phyloP scores from a whole-genome alignment of 2,329 filamentous ascomycete species.

The Xylariaceae sp. region DNA sequence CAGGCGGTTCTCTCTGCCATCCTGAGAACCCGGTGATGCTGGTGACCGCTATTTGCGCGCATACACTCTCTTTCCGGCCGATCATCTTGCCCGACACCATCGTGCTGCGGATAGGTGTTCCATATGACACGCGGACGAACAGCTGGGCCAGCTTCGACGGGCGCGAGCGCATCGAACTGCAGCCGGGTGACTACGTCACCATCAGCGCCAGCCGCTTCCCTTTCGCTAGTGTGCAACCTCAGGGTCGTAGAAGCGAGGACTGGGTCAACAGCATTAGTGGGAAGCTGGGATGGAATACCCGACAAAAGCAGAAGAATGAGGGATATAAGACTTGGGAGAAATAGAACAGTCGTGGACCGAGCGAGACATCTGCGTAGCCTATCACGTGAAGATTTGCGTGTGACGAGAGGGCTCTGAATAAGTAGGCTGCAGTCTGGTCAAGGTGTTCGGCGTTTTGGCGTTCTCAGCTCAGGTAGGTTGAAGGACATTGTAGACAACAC shows the following conservation, averaged over 20 bases:
- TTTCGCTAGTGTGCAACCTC: slow-evolving; percentile 71
- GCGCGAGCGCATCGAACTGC: slow-evolving; percentile 75
- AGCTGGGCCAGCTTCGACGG: slow-evolving; percentile 99
- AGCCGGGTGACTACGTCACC: slow-evolving; percentile 78
- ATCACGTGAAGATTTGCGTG: too few species aligned
- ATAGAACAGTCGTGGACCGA: too few species aligned
- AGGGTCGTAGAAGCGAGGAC: slow-evolving; percentile 67
- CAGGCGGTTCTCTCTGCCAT: slow-evolving; percentile 91
- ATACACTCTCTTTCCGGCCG: slow-evolving; percentile 92
- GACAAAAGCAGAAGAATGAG: slow-evolving; percentile 69
- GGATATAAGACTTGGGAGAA: slow-evolving; percentile 46
- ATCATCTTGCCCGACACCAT: slow-evolving; percentile 96
- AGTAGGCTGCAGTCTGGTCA: too few species aligned
- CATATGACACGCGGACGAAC: slow-evolving; percentile 82
- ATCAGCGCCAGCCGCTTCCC: slow-evolving; percentile 77
- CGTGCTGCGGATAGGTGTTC: slow-evolving; percentile 87
- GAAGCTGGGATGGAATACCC: slow-evolving; percentile 77
- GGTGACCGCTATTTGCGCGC: slow-evolving; percentile 88
- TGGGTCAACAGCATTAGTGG: slow-evolving; percentile 79
- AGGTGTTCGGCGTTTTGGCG: too few species aligned
- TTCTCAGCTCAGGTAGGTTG: too few species aligned
- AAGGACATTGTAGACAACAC: too few species aligned
- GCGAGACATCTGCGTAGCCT: too few species aligned
- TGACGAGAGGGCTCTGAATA: too few species aligned
- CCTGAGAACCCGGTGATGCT: slow-evolving; percentile 96